Base-by-base conservation (phyloP, 768 basidiomycete genomes). In the Pisolithus orientalis region DNA sequence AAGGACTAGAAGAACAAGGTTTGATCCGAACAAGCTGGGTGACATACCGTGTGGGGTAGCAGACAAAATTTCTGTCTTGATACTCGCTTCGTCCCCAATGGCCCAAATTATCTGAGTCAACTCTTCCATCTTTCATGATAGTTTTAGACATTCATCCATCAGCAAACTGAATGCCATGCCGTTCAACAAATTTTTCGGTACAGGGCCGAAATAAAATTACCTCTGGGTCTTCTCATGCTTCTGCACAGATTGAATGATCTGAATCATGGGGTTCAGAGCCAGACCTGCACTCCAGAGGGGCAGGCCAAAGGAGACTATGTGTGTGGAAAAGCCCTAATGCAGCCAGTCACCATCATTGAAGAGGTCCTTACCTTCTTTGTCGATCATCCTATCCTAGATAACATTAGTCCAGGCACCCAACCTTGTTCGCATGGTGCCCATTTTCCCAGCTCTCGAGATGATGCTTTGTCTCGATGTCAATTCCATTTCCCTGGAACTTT, bases 261-360 rank as follows among this genome's bases (percentile, higher is more conserved):
- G 68, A 48, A 93, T 77, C 27, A 94, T 70, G 6, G 92, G 90
- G 63, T 93, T 94, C 4, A 88, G 82, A 5, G 88, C 78, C 3
- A 94, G 73, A 2, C 91, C 92, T 2, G 92, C 94, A 54, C 84
- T 86, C 91, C 91, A 94, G 14, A 94, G 89, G 10, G 90, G 77
- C 21, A 94, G 71, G 25, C 92, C 90, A 65, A 85, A 89, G 6
- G 81, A 83, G 38, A 90, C 90, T 90, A 53, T 11, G 32, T 31
- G 21, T 24, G 14, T 31, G 17, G 54, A 38, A 13, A 44, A 45
- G 47, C 53, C 47, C 34, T 48, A 53, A 13, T 55, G 43, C 53
- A 56, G 5, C 17, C 14, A 17, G 45, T 48, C 24, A 47, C 11
- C 42, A 58, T 39, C 43, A 47, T 27, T 27, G 40, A 37, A 56